A percentile compares a stretch with the other conserved stretches of the same genome.
These are phyloP conservation scores for Raphanus raphanistrum DNA, from an alignment of 345 rosid species.

Conservation along the genomic window DNA sequence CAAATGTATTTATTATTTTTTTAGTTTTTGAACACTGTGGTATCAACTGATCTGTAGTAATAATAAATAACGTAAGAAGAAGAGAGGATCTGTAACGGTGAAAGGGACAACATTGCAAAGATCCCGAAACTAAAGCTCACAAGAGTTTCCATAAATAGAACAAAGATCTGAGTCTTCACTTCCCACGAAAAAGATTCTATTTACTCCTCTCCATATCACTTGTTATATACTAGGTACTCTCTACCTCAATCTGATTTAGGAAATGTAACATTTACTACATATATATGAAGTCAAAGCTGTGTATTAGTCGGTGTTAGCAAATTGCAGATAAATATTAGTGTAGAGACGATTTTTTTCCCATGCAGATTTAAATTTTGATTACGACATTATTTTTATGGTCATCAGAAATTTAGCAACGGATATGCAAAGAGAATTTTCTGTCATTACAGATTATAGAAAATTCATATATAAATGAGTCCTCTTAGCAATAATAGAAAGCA, in stretches of 20 bases:
- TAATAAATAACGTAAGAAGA: constrained; percentile 35
- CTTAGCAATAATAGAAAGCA: not conserved
- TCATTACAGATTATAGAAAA: not conserved
- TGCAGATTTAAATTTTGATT: constrained; percentile 11
- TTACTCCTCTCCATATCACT: constrained; percentile 31
- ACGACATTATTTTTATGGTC: not conserved
- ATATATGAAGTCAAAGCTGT: not conserved
- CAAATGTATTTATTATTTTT: no score
- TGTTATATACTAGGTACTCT: constrained; percentile 12
- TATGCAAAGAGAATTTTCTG: not conserved
- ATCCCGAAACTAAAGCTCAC: constrained; percentile 27
- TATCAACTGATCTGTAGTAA: constrained; percentile 29
- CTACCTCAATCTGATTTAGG: constrained; percentile 11
- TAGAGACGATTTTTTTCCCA: not conserved
- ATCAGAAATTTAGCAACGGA: not conserved
- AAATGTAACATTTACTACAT: constrained; percentile 8
- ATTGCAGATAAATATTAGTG: not conserved
- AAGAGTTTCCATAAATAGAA: constrained; percentile 34
- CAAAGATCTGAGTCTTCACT: constrained; percentile 49
- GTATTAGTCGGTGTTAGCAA: not conserved
- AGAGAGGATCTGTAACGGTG: constrained; percentile 25
- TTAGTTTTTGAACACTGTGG: not conserved
- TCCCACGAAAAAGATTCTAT: constrained; percentile 60
- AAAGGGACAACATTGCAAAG: constrained; percentile 34
- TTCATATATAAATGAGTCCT: not conserved